A percentile compares a stretch with the other conserved stretches of the same genome.
Evolutionary conservation across 352 stramenopile species (phyloP).

Genomic region (Globisporangium sylvaticum): DNA sequence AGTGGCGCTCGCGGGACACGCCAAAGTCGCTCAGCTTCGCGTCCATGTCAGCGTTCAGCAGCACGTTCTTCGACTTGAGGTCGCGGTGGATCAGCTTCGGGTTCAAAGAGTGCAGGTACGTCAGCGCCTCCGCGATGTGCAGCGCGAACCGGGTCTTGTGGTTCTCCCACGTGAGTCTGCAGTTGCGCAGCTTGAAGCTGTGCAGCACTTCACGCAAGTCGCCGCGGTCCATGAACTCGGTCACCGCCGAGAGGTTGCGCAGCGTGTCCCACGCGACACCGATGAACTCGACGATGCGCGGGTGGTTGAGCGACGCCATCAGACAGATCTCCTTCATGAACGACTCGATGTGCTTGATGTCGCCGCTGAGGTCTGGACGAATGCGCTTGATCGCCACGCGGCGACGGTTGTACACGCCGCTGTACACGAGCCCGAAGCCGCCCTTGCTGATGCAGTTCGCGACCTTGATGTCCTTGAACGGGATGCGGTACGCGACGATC

Average conservation of each 20-base stretch:
- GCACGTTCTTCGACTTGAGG: conserved; percentile 30
- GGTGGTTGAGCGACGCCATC: conserved; percentile 52
- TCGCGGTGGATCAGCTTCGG: conserved; percentile 42
- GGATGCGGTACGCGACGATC: conserved; percentile 59
- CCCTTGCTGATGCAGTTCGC: conserved; percentile 60
- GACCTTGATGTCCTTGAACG: conserved; percentile 56
- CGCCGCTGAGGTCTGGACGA: conserved; percentile 36
- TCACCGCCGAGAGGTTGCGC: conserved; percentile 51
- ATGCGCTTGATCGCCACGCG: conserved; percentile 70
- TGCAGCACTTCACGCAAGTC: conserved; percentile 61
- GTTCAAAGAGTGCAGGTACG: conserved; percentile 63
- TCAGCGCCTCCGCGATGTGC: conserved; percentile 56
- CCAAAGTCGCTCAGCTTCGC: conserved; percentile 81
- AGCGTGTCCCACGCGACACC: conserved; percentile 62
- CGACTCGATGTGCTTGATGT: conserved; percentile 53
- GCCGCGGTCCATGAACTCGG: conserved; percentile 70
- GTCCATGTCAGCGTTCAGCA: conserved; percentile 43
- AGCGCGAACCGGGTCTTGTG: conserved; percentile 53
- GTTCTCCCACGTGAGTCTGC: conserved; percentile 36
- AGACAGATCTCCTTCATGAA: conserved; percentile 72
- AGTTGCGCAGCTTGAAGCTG: conserved; percentile 41
- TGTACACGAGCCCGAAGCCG: conserved; percentile 61
- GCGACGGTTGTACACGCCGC: conserved; percentile 51
- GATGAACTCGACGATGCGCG: conserved; percentile 64
- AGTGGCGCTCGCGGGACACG: conserved; percentile 52